phyloP scores from a whole-genome alignment of 2,329 filamentous ascomycete species.

The Aspergillus transmontanensis region DNA sequence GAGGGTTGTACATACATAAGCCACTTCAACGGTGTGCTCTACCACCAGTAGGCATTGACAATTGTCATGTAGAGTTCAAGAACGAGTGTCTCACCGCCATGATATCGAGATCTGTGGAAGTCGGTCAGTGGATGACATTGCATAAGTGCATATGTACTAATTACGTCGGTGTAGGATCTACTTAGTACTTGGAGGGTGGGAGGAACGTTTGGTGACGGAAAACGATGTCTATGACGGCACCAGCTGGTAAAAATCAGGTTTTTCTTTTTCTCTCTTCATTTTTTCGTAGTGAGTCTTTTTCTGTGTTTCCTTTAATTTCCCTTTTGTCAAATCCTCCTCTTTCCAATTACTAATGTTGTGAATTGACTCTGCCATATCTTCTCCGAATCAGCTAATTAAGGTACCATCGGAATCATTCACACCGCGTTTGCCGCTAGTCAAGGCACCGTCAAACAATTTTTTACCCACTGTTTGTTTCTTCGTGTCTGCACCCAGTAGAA shows the following conservation, averaged over 20 bases:
- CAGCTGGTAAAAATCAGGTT: neutral
- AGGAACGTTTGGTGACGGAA: neutral
- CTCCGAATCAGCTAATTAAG: conserved; percentile 1
- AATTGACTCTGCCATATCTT: neutral
- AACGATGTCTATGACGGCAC: neutral
- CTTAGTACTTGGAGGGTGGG: neutral
- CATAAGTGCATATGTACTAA: conserved; percentile 4
- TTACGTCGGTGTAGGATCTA: conserved; percentile 5
- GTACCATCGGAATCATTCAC: conserved; percentile 3
- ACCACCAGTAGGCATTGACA: conserved; percentile 2
- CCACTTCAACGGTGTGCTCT: conserved; percentile 11
- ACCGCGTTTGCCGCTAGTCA: conserved; percentile 5
- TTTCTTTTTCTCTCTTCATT: neutral
- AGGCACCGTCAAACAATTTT: neutral
- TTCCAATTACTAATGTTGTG: neutral
- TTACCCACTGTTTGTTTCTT: neutral
- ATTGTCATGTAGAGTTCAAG: neutral
- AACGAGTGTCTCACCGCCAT: conserved; percentile 19
- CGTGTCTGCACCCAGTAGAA: neutral
- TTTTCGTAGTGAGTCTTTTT: neutral
- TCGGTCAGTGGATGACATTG: conserved; percentile 5
- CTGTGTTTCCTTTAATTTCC: neutral
- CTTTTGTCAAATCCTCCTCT: neutral
- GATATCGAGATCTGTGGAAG: conserved; percentile 11
- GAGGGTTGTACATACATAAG: conserved; percentile 13